Evolutionary conservation across 2,329 filamentous ascomycete species (phyloP), one percentile per base, ranked within the genome.

Genomic region (Nectriaceae sp.): DNA sequence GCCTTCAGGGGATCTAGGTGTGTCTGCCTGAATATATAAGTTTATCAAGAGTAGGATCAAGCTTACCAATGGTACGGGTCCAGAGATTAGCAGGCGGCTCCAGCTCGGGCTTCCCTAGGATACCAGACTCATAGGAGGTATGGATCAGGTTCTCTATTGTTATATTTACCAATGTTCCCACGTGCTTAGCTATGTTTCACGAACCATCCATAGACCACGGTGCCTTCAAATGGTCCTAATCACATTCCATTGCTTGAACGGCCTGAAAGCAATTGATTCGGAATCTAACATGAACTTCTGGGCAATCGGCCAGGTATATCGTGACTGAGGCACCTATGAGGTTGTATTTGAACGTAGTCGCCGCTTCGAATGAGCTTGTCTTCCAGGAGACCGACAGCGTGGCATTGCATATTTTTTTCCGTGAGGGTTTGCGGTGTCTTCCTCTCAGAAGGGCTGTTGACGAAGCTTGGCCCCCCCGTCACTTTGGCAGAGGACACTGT

Each of bases 381-480:
- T 11, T 82, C 68, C 2, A 88, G 71, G 1, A 96, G 79, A 8
- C 85, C 89, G n/a, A 91, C 78, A 1, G 90, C 80, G 69, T 96
- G 87, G 15, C 79, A 73, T 68, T 97, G 92, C 0, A 96, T 86
- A 50, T 97, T 96, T 76, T 96, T 96, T 69, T 97, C 92, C 3
- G 89, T 94, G 43, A 96, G 71, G 3, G 89, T 97, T 70, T 96
- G 91, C 15, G 89, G 84, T 0, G 46, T 47, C 26, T 39, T 37
- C 10, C 11, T 22, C 4, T 21, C n/a, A 29, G 44, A 8, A 16
- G 8, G 26, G 13, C 16, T 36, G 18, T 36, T 21, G 38, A 15
- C 36, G 15, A 44, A 8, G 16, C 15, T 29, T 20, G 33, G n/a
- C 3, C 22, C 40, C 42, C 21, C 33, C 6, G 21, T 19, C 33